Evolutionary conservation across 2,329 filamentous ascomycete species (phyloP).

Genomic region (Stagonosporopsis cucurbitacearum): DNA sequence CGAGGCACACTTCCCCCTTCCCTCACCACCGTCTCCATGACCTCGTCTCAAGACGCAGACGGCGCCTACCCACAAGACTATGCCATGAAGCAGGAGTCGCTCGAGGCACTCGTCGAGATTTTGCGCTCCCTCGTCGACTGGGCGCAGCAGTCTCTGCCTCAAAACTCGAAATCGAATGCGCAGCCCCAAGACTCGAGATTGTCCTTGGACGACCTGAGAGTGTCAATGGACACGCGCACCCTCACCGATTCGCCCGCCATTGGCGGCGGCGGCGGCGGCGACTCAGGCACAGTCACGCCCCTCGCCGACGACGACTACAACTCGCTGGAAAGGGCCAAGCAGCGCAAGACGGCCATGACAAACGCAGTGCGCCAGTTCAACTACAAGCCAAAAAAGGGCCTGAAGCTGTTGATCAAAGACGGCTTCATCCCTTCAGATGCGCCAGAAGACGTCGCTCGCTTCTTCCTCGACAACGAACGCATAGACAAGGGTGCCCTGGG

Average conservation of each 20-base stretch:
- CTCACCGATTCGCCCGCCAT: constrained; percentile 66
- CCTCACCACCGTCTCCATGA: constrained; percentile 79
- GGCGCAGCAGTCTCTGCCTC: constrained; percentile 72
- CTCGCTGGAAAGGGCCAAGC: constrained; percentile 93
- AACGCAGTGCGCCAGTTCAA: constrained; percentile 94
- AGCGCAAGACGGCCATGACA: constrained; percentile 87
- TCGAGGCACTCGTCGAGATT: constrained; percentile 88
- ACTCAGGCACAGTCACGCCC: constrained; percentile 54
- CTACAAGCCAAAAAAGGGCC: constrained; percentile 93
- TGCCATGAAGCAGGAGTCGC: constrained; percentile 83
- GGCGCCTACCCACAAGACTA: constrained; percentile 86
- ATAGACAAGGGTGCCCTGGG: constrained; percentile 92
- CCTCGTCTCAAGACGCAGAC: constrained; percentile 62
- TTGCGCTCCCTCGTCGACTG: constrained; percentile 90
- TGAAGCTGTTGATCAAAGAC: constrained; percentile 82
- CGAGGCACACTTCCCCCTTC: constrained; percentile 86
- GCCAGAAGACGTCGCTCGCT: constrained; percentile 82
- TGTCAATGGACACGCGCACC: constrained; percentile 76
- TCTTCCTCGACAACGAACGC: constrained; percentile 80
- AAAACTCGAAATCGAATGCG: constrained; percentile 56
- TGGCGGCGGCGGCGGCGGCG: constrained; percentile 61
- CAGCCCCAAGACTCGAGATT: constrained; percentile 53
- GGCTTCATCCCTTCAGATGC: constrained; percentile 84
- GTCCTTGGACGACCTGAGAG: constrained; percentile 67
- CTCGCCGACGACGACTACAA: constrained; percentile 83